A percentile compares a stretch with the other conserved stretches of the same genome.
These are phyloP conservation scores for Pseudomassariella vexata DNA, from an alignment of 2,329 filamentous ascomycete genomes.

Conservation along the genomic window DNA sequence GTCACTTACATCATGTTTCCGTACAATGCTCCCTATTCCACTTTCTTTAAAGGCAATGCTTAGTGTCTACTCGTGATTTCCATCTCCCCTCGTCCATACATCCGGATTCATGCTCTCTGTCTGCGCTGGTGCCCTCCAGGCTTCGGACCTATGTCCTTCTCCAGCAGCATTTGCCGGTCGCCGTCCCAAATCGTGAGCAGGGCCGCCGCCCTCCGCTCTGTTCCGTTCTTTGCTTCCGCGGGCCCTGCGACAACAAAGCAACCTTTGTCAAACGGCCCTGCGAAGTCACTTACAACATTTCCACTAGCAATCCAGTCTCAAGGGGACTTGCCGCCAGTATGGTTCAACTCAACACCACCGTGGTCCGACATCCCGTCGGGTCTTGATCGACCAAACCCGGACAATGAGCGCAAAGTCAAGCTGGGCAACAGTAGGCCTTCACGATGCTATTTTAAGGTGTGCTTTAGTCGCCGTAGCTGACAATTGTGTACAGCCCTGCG, in stretches of 20 bases:
- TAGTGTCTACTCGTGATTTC: too few species aligned
- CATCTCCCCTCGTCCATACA: constrained; percentile 1
- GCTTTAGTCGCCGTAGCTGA: constrained; percentile 8
- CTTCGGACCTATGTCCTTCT: constrained; percentile 27
- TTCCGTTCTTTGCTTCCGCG: constrained; percentile 3
- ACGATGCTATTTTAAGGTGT: not conserved
- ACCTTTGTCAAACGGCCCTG: constrained; percentile 2
- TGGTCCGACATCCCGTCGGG: constrained; percentile 16
- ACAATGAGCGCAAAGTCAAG: constrained; percentile 55
- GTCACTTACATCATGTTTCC: too few species aligned
- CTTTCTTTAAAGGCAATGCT: too few species aligned
- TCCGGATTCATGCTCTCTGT: constrained; percentile 19
- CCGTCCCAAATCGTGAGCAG: constrained; percentile 21
- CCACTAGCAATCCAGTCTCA: constrained; percentile 13
- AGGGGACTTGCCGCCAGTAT: constrained; percentile 30
- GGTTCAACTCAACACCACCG: constrained; percentile 36
- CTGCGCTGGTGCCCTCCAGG: constrained; percentile 16
- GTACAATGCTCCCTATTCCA: too few species aligned
- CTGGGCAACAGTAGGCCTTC: constrained; percentile 52
- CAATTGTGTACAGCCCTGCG: constrained; percentile 47
- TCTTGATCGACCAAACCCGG: constrained; percentile 26
- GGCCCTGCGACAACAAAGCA: not conserved
- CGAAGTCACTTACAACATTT: constrained; percentile 8
- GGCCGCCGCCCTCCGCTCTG: constrained; percentile 9
- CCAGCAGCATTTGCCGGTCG: constrained; percentile 23